Percentiles rank a stretch among this genome's conserved stretches.
phyloP scores from a whole-genome alignment of 345 rosid species.

The sweet orange (Citrus sinensis) region DNA sequence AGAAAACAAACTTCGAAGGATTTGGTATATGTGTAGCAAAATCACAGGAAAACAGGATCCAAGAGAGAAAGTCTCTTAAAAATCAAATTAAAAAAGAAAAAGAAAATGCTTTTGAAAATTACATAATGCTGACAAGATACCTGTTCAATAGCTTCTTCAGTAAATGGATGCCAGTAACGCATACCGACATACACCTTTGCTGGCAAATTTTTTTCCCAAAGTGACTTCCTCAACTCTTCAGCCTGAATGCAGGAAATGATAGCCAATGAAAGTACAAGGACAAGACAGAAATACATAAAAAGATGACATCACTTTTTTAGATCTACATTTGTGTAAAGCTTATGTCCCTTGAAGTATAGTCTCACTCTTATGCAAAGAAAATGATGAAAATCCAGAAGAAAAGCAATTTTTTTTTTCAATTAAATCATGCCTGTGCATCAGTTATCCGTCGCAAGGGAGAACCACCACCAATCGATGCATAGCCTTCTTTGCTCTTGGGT shows the following conservation, averaged over 20 bases:
- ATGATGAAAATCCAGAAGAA: not conserved
- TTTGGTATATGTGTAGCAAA: not conserved
- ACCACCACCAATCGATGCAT: slow-evolving; percentile 97
- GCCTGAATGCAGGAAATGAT: slow-evolving; percentile 47
- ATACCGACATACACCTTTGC: slow-evolving; percentile 96
- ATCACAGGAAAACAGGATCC: not conserved
- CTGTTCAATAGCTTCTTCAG: slow-evolving; percentile 98
- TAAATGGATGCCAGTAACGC: slow-evolving; percentile 99
- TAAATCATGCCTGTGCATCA: slow-evolving; percentile 70
- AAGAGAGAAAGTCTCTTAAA: not conserved
- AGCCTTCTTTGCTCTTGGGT: slow-evolving; percentile 99
- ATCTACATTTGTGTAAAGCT: not conserved
- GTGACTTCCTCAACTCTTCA: slow-evolving; percentile 81
- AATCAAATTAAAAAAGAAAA: not conserved
- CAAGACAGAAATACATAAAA: slow-evolving; percentile 1
- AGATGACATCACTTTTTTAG: not conserved
- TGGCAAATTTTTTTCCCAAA: slow-evolving; percentile 77
- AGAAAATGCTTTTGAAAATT: not conserved
- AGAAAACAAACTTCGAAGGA: not conserved
- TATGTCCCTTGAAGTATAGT: not conserved
- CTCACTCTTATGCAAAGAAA: not conserved
- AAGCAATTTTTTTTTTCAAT: not conserved
- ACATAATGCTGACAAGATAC: slow-evolving; percentile 30
- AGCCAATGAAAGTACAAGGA: slow-evolving; percentile 1
- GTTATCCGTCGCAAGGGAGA: slow-evolving; percentile 92